Conservation (phyloP, 495 filamentous ascomycete species). For the Neurospora pannonica region DNA sequence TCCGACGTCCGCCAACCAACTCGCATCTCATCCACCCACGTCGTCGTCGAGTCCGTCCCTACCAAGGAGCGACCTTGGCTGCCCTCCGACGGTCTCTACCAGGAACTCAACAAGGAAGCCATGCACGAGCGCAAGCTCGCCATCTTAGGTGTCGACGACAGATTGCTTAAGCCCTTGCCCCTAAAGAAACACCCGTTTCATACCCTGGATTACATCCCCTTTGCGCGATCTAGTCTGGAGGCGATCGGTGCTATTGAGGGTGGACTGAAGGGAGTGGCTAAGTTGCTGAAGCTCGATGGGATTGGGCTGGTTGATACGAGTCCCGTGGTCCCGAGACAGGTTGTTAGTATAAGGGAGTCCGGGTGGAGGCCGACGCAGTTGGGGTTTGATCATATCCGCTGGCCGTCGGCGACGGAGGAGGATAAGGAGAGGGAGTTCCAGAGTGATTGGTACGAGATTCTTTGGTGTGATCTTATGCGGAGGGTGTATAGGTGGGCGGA, state of each 20-base stretch:
- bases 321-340: background rate
- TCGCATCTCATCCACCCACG: background rate
- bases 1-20: background rate
- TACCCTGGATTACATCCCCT: background rate
- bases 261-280: background rate
- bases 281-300: background rate
- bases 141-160: background rate
- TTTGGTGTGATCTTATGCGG: constrained; percentile 7
- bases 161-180: background rate
- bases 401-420: background rate
- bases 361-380: constrained; percentile 11
- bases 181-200: background rate
- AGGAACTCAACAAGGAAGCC: background rate
- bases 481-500: constrained; percentile 1
- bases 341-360: background rate
- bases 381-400: background rate
- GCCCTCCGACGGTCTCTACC: background rate
- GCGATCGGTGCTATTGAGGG: background rate
- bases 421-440: constrained; percentile 3
- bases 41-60: background rate
- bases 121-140: background rate
- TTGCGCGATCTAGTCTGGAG: background rate
- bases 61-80: background rate
- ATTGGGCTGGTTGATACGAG: background rate
- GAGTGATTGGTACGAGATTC: constrained; percentile 12